Evolutionary conservation across 129 eudicot species (phyloP), one percentile per base, ranked within the genome.

Genomic region (Lonicera japonica): DNA sequence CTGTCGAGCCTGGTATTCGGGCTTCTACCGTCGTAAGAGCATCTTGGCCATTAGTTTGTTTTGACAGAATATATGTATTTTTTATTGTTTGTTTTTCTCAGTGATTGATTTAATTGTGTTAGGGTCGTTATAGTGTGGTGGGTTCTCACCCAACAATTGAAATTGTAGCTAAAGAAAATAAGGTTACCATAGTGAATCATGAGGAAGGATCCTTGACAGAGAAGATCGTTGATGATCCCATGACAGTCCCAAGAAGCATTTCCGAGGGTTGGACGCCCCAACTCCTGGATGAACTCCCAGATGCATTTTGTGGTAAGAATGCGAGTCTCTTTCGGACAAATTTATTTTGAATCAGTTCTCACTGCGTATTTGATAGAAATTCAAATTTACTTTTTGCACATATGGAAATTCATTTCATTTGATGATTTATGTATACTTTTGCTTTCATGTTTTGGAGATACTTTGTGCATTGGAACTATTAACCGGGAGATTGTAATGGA

Each of bases 101-200:
- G 34, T 63, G 61, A 23, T 58, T 34, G 68, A 50, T 48, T 61
- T 54, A 16, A 20, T 65, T 50, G 39, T 73, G 71, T 2, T 65
- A 91, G 95, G 98, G 98, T 68, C 87, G 98, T 46, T 91, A 84
- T 83, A 91, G 96, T 69, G 87, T 87, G 46, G 80, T 91, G 58
- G 98, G 98, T 54, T 82, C 96, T 45, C 85, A 82, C 20, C 98
- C 98, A 56, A 41, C 95, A 23, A 82, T 87, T 79, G 98, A 91
- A 70, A 63, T 91, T 41, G 71, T 87, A 14, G 96, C 90, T 4
- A 87, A 91, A 73, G 98, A 87, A 70, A 77, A 80, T 36, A 77
- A 53, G 25, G 88, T 91, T 36, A 91, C 86, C 0, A 79, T 91
- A 56, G 70, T 84, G 67, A 94, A 91, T 79, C 95, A 91, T 54